phyloP scores from a whole-genome alignment of 2,329 filamentous ascomycete species.

The Fusarium goolgardi region DNA sequence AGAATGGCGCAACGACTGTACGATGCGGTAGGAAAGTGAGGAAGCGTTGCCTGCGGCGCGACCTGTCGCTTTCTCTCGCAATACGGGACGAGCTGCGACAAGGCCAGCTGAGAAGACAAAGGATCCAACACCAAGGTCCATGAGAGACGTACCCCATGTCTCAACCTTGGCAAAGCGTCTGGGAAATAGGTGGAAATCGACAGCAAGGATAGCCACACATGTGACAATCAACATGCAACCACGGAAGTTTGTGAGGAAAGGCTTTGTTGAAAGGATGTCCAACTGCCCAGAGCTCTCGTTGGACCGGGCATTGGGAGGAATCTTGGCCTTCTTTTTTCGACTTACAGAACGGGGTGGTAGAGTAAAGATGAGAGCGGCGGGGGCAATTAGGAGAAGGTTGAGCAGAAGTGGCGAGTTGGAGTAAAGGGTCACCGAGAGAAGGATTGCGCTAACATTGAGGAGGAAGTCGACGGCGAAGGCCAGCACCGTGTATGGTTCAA shows the following conservation, averaged over 20 bases:
- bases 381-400: conserved; percentile 77
- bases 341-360: conserved; percentile 56
- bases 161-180: conserved; percentile 97
- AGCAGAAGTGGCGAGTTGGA: conserved; percentile 79
- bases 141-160: conserved; percentile 99
- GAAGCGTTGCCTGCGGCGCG: conserved; percentile 61
- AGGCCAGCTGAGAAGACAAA: conserved; percentile 96
- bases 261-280: conserved; percentile 77
- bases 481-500: conserved; percentile 76
- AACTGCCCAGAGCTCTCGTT: conserved; percentile 48
- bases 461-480: conserved; percentile 84
- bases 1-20: conserved; percentile 79
- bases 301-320: conserved; percentile 58
- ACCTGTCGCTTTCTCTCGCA: conserved; percentile 73
- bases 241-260: conserved; percentile 92
- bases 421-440: conserved; percentile 90
- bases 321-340: conserved; percentile 60
- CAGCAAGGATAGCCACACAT: conserved; percentile 91
- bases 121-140: conserved; percentile 97
- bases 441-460: conserved; percentile 83
- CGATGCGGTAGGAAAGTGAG: conserved; percentile 68
- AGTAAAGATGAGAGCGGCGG: conserved; percentile 72
- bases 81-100: conserved; percentile 83
- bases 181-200: conserved; percentile 94
- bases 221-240: conserved; percentile 92